A percentile compares a stretch with the other conserved stretches of the same genome.
These are phyloP conservation scores for Tuber aestivum DNA, from an alignment of 495 filamentous ascomycete genomes.

Conservation along the genomic window DNA sequence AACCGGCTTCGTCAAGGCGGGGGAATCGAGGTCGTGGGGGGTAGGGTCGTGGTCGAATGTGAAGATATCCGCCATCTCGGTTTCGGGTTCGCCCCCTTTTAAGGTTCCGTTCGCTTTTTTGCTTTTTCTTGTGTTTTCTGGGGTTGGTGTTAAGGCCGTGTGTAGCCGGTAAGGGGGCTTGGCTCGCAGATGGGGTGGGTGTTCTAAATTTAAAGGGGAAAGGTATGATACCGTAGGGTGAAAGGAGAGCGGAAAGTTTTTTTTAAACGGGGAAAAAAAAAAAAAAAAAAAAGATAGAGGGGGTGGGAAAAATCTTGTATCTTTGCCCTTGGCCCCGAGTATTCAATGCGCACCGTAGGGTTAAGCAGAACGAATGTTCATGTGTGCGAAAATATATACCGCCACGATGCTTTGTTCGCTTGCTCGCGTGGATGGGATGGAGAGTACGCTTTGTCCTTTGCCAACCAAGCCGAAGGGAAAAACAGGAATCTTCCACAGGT, in stretches of 20 bases:
- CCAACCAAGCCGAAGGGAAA: background rate
- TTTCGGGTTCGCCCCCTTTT: background rate
- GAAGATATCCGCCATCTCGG: conserved; percentile 13
- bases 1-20: conserved; percentile 18
- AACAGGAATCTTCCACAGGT: background rate
- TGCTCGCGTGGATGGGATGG: background rate
- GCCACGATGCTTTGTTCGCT: background rate
- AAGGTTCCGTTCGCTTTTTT: conserved; percentile 6
- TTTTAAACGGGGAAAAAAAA: background rate
- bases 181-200: background rate
- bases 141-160: background rate
- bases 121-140: background rate
- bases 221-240: background rate
- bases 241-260: background rate
- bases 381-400: background rate
- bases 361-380: background rate
- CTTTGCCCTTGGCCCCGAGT: background rate
- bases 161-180: conserved; percentile 3
- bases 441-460: background rate
- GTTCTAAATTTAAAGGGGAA: conserved; percentile 3
- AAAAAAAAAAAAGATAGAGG: background rate
- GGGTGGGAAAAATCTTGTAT: background rate
- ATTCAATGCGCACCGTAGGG: background rate
- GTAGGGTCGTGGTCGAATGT: conserved; percentile 13
- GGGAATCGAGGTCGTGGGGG: conserved; percentile 5